Conservation (phyloP, 768 basidiomycete species). For the Podaxis sp. region DNA sequence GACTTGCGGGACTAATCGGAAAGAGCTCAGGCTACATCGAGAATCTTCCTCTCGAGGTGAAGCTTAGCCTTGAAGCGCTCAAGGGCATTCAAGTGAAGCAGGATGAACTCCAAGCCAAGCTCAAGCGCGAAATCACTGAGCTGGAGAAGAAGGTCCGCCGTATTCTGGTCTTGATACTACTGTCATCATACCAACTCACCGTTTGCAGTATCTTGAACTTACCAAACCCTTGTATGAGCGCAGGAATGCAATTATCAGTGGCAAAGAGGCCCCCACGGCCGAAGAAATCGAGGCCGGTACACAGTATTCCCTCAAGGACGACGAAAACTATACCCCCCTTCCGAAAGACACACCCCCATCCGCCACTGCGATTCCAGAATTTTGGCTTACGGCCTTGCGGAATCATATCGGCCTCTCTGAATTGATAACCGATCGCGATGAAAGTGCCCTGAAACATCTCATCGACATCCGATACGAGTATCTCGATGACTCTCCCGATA, state of each 20-base stretch:
- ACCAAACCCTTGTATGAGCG: conserved; percentile 85
- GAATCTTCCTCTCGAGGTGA: conserved; percentile 75
- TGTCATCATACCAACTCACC: conserved; percentile 14
- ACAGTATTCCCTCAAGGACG: conserved; percentile 69
- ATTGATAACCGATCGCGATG: conserved; percentile 92
- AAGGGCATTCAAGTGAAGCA: conserved; percentile 95
- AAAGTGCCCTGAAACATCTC: conserved; percentile 78
- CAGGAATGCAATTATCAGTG: conserved; percentile 80
- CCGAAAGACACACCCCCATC: conserved; percentile 46
- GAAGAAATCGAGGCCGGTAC: conserved; percentile 87
- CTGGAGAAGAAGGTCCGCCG: conserved; percentile 87
- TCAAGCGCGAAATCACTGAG: conserved; percentile 93
- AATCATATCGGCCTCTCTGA: conserved; percentile 87
- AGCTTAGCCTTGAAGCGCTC: conserved; percentile 83
- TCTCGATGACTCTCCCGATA: conserved; percentile 43
- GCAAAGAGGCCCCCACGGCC: conserved; percentile 63
- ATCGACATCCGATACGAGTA: conserved; percentile 81
- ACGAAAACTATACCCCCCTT: conserved; percentile 50
- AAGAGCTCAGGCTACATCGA: conserved; percentile 96
- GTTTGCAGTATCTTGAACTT: conserved; percentile 65
- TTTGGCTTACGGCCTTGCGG: conserved; percentile 96
- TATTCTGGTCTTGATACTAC: not conserved
- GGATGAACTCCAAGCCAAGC: conserved; percentile 86
- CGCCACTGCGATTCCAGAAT: conserved; percentile 75
- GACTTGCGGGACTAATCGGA: conserved; percentile 82